phyloP scores from a whole-genome alignment of 2,329 filamentous ascomycete genomes.

The Macroventuria anomochaeta region DNA sequence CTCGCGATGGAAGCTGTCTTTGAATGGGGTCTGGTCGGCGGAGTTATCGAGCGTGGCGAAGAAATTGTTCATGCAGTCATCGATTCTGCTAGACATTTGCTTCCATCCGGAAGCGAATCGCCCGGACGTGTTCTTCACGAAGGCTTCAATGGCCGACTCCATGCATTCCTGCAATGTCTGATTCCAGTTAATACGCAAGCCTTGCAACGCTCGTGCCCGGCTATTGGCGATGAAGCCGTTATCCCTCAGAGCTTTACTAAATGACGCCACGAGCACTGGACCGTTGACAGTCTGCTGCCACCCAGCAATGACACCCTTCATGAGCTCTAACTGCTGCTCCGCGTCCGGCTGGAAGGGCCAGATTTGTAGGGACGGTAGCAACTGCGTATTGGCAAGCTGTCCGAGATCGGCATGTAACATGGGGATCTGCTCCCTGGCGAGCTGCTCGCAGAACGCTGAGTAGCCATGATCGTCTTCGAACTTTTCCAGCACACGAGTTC shows the following conservation, averaged over 20 bases:
- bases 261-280: constrained; percentile 6
- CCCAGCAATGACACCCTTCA: neutral
- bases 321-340: constrained; percentile 2
- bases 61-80: constrained; percentile 13
- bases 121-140: neutral
- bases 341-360: constrained; percentile 11
- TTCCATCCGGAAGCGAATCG: constrained; percentile 6
- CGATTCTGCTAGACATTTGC: constrained; percentile 7
- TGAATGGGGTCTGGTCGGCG: constrained; percentile 8
- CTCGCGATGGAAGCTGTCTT: constrained; percentile 13
- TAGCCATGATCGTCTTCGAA: constrained; percentile 7
- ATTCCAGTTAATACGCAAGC: constrained; percentile 14
- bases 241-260: constrained; percentile 12
- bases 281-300: constrained; percentile 10
- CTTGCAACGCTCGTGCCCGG: constrained; percentile 1
- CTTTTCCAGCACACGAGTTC: constrained; percentile 8
- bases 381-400: constrained; percentile 5
- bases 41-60: constrained; percentile 8
- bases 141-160: neutral
- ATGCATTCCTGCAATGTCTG: constrained; percentile 8
- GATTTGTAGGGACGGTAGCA: constrained; percentile 4
- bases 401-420: constrained; percentile 1
- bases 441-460: constrained; percentile 10
- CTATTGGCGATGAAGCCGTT: constrained; percentile 14
- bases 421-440: constrained; percentile 5